These are phyloP conservation scores for Knufia fluminis DNA, from an alignment of 2,329 filamentous ascomycete genomes.

Conservation along the genomic window DNA sequence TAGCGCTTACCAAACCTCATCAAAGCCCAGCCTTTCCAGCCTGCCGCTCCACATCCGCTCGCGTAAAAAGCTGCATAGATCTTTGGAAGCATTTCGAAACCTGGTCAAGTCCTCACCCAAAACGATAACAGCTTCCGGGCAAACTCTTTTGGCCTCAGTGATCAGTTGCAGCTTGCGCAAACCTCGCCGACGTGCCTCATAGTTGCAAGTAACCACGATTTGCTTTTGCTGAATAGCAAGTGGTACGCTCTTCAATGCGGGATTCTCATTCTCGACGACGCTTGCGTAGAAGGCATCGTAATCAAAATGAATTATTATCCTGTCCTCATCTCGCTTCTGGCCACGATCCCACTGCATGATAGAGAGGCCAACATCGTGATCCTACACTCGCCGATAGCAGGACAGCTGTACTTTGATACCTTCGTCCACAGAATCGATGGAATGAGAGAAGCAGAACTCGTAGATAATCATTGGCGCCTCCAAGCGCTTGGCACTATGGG, in stretches of 20 bases:
- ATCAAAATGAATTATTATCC: constrained; percentile 69
- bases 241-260: constrained; percentile 60
- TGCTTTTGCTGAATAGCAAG: constrained; percentile 87
- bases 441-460: too few species aligned
- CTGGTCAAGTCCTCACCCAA: constrained; percentile 77
- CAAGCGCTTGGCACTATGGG: background rate
- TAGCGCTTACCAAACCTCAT: constrained; percentile 63
- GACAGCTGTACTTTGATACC: background rate
- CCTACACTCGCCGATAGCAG: background rate
- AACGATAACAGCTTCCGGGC: constrained; percentile 75
- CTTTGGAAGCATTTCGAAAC: constrained; percentile 80
- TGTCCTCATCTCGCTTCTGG: constrained; percentile 48
- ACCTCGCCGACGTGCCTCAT: constrained; percentile 64
- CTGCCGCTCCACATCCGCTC: constrained; percentile 67
- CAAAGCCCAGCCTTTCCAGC: constrained; percentile 76
- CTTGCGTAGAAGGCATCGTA: constrained; percentile 82
- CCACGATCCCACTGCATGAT: constrained; percentile 26
- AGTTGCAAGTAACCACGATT: constrained; percentile 89
- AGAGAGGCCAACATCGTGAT: constrained; percentile 12
- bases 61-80: constrained; percentile 63
- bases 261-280: constrained; percentile 74
- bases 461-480: too few species aligned
- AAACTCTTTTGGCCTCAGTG: constrained; percentile 66
- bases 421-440: too few species aligned
- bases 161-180: constrained; percentile 73